Evolutionary conservation across 805 yeast species (phyloP), one percentile per base, ranked within the genome.

Genomic region (Komagataella kurtzmanii): DNA sequence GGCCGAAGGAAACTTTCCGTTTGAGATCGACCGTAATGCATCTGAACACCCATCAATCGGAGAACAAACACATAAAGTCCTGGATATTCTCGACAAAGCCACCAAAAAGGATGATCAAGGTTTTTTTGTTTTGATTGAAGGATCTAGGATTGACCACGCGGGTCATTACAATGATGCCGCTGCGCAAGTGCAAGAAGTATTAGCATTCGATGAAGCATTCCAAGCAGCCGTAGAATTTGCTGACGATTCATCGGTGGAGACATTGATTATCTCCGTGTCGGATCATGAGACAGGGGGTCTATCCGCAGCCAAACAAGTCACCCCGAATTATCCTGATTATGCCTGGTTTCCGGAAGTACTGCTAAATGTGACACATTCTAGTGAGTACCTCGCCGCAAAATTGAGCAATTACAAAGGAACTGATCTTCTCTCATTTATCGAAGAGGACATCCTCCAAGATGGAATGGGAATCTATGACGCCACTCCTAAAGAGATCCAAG

Each of bases 231-330:
- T 79, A 51, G 79, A 85, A 46, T 88, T 80, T 63, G 86, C 84
- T 44, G 80, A 83, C 57, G 62, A 72, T 7, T 61, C 85, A 2
- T 88, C 85, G 50, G 80, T 77, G 10, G 96, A 88, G 58, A 88
- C 96, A 2, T 71, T 85, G 47, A 76, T 88, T 45, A 72, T 90
- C 46, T 80, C 91, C 23, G 88, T 96, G 2, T 84, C 95, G 21
- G 97, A 90, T 65, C 98, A 90, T 70, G 98, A 90, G 65, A 90
- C 97, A 23, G 98, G 98, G 55, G 98, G 97, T 0, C 73, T 90
- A 56, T 85, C 85, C n/a, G 77, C 87, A 48, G 88, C 96, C 0
- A 79, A 90, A 67, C 97, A 90, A 70, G 65, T 85, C 44, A 62
- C 80, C 4, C 64, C 72, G 3, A 62, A 63, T 1, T 88, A 89